A percentile compares a stretch with the other conserved stretches of the same genome.
Evolutionary conservation across 2,329 filamentous ascomycete species (phyloP).

Genomic region (Cordyceps farinosa): DNA sequence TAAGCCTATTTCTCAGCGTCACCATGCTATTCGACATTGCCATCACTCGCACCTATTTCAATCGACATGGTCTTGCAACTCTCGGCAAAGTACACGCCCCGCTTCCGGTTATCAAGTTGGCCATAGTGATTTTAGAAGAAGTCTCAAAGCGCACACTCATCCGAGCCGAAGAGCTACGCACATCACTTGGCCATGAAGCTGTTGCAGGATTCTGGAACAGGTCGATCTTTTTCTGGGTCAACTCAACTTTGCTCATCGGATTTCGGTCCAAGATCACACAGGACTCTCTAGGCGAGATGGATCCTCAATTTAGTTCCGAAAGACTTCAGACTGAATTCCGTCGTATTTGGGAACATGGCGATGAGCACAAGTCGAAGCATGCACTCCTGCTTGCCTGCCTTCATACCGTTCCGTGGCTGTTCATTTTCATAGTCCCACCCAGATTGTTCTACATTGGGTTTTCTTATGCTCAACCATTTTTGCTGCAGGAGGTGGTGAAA

Average conservation of each 20-base stretch:
- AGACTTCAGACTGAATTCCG: not conserved
- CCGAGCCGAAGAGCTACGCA: not conserved
- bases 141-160: conserved; percentile 24
- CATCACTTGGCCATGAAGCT: conserved; percentile 21
- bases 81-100: conserved; percentile 29
- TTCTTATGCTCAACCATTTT: not conserved
- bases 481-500: not conserved
- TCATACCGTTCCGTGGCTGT: not conserved
- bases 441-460: not conserved
- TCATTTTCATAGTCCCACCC: not conserved
- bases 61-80: conserved; percentile 24
- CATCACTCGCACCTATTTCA: conserved; percentile 31
- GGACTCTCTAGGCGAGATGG: not conserved
- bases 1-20: conserved; percentile 31
- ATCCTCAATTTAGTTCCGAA: not conserved
- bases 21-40: conserved; percentile 33
- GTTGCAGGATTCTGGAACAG: conserved; percentile 21
- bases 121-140: conserved; percentile 31
- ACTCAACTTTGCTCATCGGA: not conserved
- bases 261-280: not conserved
- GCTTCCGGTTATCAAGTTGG: conserved; percentile 26
- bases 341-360: no score
- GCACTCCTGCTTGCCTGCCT: not conserved
- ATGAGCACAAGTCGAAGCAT: not conserved
- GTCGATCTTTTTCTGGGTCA: not conserved